phyloP scores from a whole-genome alignment of 805 yeast genomes.

The Vanderwaltozyma polyspora region DNA sequence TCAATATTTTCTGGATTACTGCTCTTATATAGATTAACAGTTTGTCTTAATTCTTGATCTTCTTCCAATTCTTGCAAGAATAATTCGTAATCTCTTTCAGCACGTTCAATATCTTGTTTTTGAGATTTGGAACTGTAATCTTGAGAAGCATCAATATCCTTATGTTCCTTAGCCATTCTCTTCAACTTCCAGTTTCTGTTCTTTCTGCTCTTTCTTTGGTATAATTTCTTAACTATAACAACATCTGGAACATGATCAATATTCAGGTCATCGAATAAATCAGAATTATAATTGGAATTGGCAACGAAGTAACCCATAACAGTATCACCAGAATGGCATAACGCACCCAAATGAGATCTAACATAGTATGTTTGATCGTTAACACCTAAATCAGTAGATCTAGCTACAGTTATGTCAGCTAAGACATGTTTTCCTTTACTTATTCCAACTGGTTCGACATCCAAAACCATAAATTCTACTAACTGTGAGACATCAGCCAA shows the following conservation, averaged over 20 bases:
- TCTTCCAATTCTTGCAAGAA: conserved; percentile 97
- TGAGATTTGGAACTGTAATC: conserved; percentile 54
- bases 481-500: conserved; percentile 67
- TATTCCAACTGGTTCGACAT: conserved; percentile 84
- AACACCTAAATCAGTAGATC: conserved; percentile 77
- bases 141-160: conserved; percentile 70
- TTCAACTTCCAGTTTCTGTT: conserved; percentile 81
- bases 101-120: conserved; percentile 80
- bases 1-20: conserved; percentile 9
- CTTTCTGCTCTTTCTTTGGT: conserved; percentile 67
- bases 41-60: conserved; percentile 86
- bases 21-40: conserved; percentile 79
- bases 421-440: conserved; percentile 65
- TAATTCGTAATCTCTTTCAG: conserved; percentile 87
- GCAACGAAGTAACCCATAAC: conserved; percentile 82
- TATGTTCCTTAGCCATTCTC: conserved; percentile 96
- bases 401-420: conserved; percentile 87
- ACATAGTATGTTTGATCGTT: conserved; percentile 77
- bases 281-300: conserved; percentile 82
- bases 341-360: conserved; percentile 86
- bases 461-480: conserved; percentile 80
- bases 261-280: conserved; percentile 62
- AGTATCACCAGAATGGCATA: conserved; percentile 93
- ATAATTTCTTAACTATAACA: conserved; percentile 76
- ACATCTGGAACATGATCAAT: conserved; percentile 69